Base-by-base conservation (phyloP, 345 rosid genomes). In the Heritiera fomes region DNA sequence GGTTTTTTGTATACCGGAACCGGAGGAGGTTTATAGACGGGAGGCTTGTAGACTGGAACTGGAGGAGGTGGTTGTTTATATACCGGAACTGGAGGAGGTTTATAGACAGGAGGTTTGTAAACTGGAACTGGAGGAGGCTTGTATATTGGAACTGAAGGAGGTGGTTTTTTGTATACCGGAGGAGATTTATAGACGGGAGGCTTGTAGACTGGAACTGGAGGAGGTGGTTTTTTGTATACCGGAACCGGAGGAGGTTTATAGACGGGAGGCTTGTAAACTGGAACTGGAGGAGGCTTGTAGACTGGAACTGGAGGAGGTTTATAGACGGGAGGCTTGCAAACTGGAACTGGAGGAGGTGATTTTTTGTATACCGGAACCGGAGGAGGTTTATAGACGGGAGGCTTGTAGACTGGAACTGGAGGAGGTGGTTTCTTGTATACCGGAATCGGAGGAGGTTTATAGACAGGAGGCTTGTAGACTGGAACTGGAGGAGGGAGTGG, bases 101-200 rank as follows among this genome's bases (percentile, higher is more conserved):
- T 56, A 34, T 34, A 34, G 38, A 34, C 1, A 4, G 58, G 58
- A 0, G 17, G 17, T n/a, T 53, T 53, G 58, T 53, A 53, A 0
- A 53, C 2, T 1, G 86, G 82, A 20, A 52, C 40, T 13, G 73
- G 76, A 1, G 91, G 91, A 13, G 15, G 52, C 14, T 49, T 49
- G 52, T 78, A 32, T 1, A 75, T 41, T 59, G 67, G 84, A 61
- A 75, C 63, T 6, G 85, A 82, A 7, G 77, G 85, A 7, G 77
- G 66, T 18, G 34, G 14, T 13, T 49, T 49, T 17, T 75, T 56
- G 7, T 32, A 38, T 15, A 83, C 47, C 15, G 91, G 91, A 18
- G 87, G 66, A 12, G 72, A 53, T 10, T 68, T 45, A 23, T 23
- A 23, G 28, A 23, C 28, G 28, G 28, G 28, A 23, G 28, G 28